Evolutionary conservation across 192 early-diverging fungal genomes (phyloP), one percentile per base, ranked within the genome.

Genomic region (Coemansia reversa): DNA sequence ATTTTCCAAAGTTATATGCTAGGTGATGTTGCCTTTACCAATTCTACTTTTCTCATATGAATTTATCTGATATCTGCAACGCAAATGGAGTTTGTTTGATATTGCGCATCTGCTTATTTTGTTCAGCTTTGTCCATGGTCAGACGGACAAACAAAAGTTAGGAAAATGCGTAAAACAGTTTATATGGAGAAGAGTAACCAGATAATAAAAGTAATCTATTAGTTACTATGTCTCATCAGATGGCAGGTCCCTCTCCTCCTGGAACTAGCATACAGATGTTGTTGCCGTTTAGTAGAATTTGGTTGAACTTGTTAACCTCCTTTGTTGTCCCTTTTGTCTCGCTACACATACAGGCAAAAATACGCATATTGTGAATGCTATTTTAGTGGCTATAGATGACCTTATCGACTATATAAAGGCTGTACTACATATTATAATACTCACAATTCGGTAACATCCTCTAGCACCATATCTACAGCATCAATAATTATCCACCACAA

Each of bases 221-320:
- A 4, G 1, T 14, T 33, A 2, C 50, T 25, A 55, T 25, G n/a
- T 8, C 4, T 7, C 5, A 8, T 47, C 23, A 48, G 19, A n/a
- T 54, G 6, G 29, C 57, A 14, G 56, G 65, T 23, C 56, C 56
- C 53, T 70, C 67, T 30, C 76, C 79, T 32, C 79, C 79, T 0
- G 79, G 79, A 56, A 81, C 79, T 67, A 97, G 89, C 90, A 97
- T 94, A 82, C 93, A 94, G 54, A 98, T 95, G 75, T 97, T 95
- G 79, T 92, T 97, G 9, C 97, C 97, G 72, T 98, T 98, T 32
- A 98, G 84, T 35, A 98, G 83, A 42, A 98, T 94, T 67, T 96
- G 92, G 28, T 93, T 87, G 49, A 94, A 82, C 49, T 92, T 88
- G 54, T 86, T 91, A 4, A 86, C 83, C 60, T 89, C 88, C 53